These are phyloP conservation scores for Macrotyloma uniflorum DNA, from an alignment of 306 rosid species.

Conservation along the genomic window DNA sequence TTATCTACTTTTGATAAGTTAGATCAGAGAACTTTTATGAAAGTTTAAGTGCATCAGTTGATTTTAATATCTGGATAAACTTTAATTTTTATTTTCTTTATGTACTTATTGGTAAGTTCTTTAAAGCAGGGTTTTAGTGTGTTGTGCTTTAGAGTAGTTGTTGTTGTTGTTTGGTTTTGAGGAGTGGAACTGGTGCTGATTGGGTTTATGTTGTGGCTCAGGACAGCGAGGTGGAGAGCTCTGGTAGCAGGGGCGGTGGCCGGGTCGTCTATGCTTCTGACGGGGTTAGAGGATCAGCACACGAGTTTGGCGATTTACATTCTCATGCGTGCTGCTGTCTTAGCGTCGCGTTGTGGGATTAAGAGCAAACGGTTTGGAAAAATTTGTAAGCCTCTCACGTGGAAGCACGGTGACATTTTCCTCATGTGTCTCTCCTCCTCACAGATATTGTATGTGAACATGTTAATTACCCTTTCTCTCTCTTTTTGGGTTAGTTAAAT, in stretches of 20 bases:
- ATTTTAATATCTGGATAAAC: neutral
- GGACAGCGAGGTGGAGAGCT: constrained; percentile 97
- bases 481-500: neutral
- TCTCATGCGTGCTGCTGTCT: constrained; percentile 91
- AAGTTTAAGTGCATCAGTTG: neutral
- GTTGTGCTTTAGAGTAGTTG: neutral
- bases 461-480: constrained; percentile 3
- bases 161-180: constrained; percentile 1
- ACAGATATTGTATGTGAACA: constrained; percentile 78
- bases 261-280: constrained; percentile 90
- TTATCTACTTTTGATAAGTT: neutral
- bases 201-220: constrained; percentile 59
- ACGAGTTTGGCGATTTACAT: constrained; percentile 90
- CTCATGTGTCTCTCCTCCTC: constrained; percentile 97
- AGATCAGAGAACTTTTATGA: neutral
- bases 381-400: constrained; percentile 91
- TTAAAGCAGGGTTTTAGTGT: neutral
- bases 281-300: constrained; percentile 85
- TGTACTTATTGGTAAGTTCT: neutral
- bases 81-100: neutral
- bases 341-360: constrained; percentile 93
- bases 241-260: constrained; percentile 92
- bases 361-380: constrained; percentile 86
- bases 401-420: constrained; percentile 95
- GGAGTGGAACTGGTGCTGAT: constrained; percentile 39